Evolutionary conservation across 441 rosid genomes (phyloP), one percentile per base, ranked within the genome.

Genomic region (Brassica hybrid): DNA sequence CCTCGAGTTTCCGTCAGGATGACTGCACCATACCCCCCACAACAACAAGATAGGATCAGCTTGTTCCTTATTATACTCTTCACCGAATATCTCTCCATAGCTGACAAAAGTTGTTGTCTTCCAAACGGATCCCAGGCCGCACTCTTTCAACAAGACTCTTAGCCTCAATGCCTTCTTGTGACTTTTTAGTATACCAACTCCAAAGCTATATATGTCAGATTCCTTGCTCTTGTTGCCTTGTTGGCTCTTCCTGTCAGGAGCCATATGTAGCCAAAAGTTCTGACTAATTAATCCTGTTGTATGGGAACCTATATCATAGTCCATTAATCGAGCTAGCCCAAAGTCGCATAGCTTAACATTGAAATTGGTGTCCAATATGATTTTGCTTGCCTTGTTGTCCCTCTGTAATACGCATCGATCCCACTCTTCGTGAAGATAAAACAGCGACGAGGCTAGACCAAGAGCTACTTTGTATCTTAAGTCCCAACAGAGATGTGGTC

Each of bases 381-480:
- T 59, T 14, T 89, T 89, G 60, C 88, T 82, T 2, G 87, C 77
- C 34, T 88, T 88, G 11, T 84, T 78, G 65, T 85, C 88, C 14
- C 87, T 34, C 4, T 85, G 86, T 34, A 84, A 61, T 6, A 86
- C 80, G 18, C 90, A 88, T 18, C 80, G 84, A 45, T 86, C 6
- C n/a, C 50, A 12, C 50, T 43, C 50, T 59, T 85, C 88, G 6
- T 86, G 89, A n/a, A 88, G 82, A 67, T 88, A 86, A 3, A 84
- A 74, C 67, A 89, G 6, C 0, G 80, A 87, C 1, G 88, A 87
- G 38, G 87, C 87, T 57, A 86, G 21, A 0, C 84, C 89, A 1
- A 76, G 77, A 16, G 84, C 52, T 14, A 87, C 85, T 54, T 59
- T 81, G 77, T 79, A 79, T 62, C 57, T 50, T 50, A 16, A 4